These are phyloP conservation scores for Tirmania nivea DNA, from an alignment of 495 filamentous ascomycete species.

Conservation along the genomic window DNA sequence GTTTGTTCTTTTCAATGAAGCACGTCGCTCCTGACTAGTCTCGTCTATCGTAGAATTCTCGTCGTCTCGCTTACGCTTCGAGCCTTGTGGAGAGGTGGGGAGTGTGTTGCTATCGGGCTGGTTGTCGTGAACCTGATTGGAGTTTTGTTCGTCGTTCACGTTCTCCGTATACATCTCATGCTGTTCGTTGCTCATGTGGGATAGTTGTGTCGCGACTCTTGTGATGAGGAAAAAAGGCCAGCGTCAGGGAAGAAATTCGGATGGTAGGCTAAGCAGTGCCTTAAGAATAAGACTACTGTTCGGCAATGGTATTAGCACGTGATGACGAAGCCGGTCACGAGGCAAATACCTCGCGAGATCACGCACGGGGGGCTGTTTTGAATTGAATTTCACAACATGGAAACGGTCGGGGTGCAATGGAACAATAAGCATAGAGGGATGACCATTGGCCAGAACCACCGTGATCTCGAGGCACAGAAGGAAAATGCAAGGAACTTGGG, in stretches of 20 bases:
- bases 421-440: neutral
- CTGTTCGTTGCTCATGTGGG: conserved; percentile 19
- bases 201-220: conserved; percentile 1
- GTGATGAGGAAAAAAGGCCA: neutral
- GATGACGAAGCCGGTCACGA: neutral
- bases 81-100: neutral
- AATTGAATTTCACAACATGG: neutral
- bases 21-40: conserved; percentile 13
- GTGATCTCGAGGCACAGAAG: neutral
- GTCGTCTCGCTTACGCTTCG: conserved; percentile 19
- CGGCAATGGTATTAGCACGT: neutral
- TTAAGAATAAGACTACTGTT: neutral
- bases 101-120: neutral
- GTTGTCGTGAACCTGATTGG: neutral
- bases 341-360: neutral
- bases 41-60: conserved; percentile 10
- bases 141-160: conserved; percentile 12
- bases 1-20: conserved; percentile 18
- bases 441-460: neutral
- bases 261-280: neutral
- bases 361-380: neutral
- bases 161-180: conserved; percentile 18
- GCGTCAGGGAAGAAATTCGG: neutral
- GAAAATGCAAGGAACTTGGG: neutral
- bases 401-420: neutral